Base-by-base conservation (phyloP, 768 basidiomycete genomes). In the Suillus clintonianus region DNA sequence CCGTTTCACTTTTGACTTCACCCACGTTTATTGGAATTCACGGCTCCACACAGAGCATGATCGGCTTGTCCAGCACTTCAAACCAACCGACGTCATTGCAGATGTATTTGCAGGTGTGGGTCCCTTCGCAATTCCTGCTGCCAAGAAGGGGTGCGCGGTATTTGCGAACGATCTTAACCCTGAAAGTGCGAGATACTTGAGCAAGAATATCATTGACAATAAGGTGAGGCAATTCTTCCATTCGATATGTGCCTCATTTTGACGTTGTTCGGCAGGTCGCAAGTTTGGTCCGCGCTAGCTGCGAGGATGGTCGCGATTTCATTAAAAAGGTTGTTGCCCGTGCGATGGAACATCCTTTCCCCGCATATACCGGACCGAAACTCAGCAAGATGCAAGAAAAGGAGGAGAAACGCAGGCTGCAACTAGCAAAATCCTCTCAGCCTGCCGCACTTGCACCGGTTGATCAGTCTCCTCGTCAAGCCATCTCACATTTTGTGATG, bases 31-130 rank as follows among this genome's bases (percentile, higher is more conserved):
- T 77, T 99, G 96, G 96, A 99, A 99, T 79, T 97, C 96, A 17
- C 89, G 97, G 42, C 79, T 99, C 41, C 91, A 94, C 62, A 88
- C 89, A 5, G 97, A 99, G 72, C 97, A 99, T 71, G 86, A 88
- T 32, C 89, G 96, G 3, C 81, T 99, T 17, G 91, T 99, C 47
- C 74, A 83, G 19, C 67, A 82, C 41, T 96, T 98, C 77, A 73
- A 82, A 32, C 85, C 88, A 0, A 82, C 88, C 30, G 93, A 94
- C 59, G 85, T 99, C 22, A 77, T 99, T 27, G 95, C 88, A 4
- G 97, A 99, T 73, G 95, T 93, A 36, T 96, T 99, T 74, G 97
- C 97, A 0, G 97, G 97, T 15, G 96, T 99, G 2, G 97, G 97
- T 2, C 97, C 97, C 0, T 99, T 99, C 73, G 91, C 94, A 9